A percentile compares a stretch with the other conserved stretches of the same genome.
Conservation (phyloP, 1,284 basidiomycete species). For the Ustilago tritici region DNA sequence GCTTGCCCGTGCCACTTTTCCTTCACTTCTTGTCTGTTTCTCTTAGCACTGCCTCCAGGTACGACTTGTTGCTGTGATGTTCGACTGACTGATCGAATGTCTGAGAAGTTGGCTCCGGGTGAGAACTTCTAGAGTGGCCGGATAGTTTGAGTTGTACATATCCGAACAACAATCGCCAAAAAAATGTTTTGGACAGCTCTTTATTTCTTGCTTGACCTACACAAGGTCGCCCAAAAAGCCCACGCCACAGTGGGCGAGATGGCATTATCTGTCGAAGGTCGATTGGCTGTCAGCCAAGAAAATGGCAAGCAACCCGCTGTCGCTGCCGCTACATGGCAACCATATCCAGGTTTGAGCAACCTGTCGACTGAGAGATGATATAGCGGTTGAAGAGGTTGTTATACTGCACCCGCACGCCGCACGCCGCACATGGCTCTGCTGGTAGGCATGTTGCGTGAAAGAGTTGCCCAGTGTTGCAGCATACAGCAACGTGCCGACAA, state of each 20-base stretch:
- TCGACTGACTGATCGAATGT: slow-evolving; percentile 5
- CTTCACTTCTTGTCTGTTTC: background rate
- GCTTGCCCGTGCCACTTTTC: background rate
- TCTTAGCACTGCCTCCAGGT: background rate
- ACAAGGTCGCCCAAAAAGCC: background rate
- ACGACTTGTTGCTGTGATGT: background rate
- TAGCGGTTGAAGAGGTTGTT: no score
- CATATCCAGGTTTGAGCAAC: background rate
- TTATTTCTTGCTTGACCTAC: background rate
- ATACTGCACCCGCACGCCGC: no score
- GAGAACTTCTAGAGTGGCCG: background rate
- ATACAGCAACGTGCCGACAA: background rate
- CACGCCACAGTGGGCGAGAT: background rate
- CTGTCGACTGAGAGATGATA: background rate
- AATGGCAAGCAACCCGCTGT: background rate
- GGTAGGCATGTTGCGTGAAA: background rate
- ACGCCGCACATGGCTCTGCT: background rate
- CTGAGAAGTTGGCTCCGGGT: background rate
- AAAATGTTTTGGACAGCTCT: slow-evolving; percentile 1
- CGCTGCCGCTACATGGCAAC: background rate
- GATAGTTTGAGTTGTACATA: background rate
- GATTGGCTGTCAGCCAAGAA: background rate
- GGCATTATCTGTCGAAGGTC: background rate
- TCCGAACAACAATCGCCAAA: background rate
- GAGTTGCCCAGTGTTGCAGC: no score